Conservation (phyloP, 345 rosid genomes). For the rapeseed (Brassica napus) region Da-Ae NC_063446.1:37710501-37711000, state of each 20-base stretch:
- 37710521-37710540: no score
- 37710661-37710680: neutral
- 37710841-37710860: no score
- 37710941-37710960: no score
- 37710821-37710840: no score
- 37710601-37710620: neutral
- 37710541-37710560: no score
- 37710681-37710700: neutral
- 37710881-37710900: no score
- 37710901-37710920: no score
- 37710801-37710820: neutral
- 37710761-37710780: neutral
- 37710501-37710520: no score
- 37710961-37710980: no score
- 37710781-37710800: neutral
- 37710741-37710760: neutral
- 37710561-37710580: neutral
- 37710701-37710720: neutral
- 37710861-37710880: no score
- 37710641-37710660: neutral
- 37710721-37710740: neutral
- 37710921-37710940: no score
- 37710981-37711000: no score
- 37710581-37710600: neutral
- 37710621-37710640: neutral